Conservation (phyloP, 805 yeast species). For the Yamadazyma tumulicola region DNA sequence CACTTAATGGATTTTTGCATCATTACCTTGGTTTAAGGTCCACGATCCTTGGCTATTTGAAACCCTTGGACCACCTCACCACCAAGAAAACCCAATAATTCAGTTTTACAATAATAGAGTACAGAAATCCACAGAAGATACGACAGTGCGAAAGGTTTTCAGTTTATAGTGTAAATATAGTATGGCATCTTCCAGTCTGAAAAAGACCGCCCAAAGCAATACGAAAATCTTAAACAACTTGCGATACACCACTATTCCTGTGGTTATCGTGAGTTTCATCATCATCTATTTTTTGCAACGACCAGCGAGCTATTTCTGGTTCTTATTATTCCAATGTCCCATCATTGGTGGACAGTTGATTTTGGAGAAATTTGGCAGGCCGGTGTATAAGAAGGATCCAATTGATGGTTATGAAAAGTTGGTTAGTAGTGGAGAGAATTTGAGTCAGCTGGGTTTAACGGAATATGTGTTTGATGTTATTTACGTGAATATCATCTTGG, state of each 20-base stretch:
- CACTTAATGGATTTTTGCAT: slow-evolving; percentile 4
- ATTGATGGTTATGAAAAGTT: slow-evolving; percentile 36
- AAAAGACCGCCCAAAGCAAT: slow-evolving; percentile 48
- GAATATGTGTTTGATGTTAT: slow-evolving; percentile 72
- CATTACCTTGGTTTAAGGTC: slow-evolving; percentile 6
- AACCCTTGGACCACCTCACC: slow-evolving; percentile 9
- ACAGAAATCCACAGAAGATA: too few relatives aligned
- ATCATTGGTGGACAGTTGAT: slow-evolving; percentile 44
- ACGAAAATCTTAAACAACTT: slow-evolving; percentile 35
- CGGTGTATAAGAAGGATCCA: slow-evolving; percentile 32
- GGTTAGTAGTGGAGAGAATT: slow-evolving; percentile 55
- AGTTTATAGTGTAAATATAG: slow-evolving; percentile 1
- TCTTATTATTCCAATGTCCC: slow-evolving; percentile 32
- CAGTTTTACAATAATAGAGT: too few relatives aligned
- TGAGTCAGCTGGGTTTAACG: slow-evolving; percentile 59
- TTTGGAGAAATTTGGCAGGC: slow-evolving; percentile 61
- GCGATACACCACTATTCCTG: slow-evolving; percentile 26
- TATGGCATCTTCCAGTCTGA: slow-evolving; percentile 59
- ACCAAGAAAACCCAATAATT: slow-evolving; percentile 9
- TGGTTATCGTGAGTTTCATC: slow-evolving; percentile 36
- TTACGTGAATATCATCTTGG: slow-evolving; percentile 60
- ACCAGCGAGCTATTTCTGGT: slow-evolving; percentile 43
- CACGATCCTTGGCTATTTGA: slow-evolving; percentile 4
- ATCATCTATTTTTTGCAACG: slow-evolving; percentile 38
- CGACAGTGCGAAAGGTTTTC: neutral